phyloP scores from a whole-genome alignment of 805 yeast genomes.

The Spencermartinsiella europaea region DNA sequence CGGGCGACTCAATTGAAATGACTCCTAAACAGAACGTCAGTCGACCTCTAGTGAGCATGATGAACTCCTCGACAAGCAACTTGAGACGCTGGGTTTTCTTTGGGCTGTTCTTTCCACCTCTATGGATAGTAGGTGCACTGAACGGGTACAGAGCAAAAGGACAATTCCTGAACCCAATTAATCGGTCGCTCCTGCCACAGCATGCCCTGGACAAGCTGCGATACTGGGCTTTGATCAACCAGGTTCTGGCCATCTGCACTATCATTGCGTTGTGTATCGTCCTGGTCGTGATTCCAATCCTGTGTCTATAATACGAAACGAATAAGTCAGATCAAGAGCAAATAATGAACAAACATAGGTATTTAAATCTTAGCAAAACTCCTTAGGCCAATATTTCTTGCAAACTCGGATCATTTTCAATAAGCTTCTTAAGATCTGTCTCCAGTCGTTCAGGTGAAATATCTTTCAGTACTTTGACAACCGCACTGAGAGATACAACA shows the following conservation, averaged over 20 bases:
- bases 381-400: neutral
- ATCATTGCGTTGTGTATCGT: neutral
- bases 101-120: neutral
- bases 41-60: neutral
- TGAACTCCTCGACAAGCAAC: neutral
- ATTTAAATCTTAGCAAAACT: neutral
- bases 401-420: constrained; percentile 1
- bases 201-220: neutral
- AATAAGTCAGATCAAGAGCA: too few species aligned
- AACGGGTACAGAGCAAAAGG: neutral
- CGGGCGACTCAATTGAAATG: neutral
- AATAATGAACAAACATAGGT: too few species aligned
- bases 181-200: neutral
- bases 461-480: neutral
- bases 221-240: neutral
- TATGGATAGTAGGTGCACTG: neutral
- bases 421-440: neutral
- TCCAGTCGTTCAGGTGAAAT: neutral
- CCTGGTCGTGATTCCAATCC: neutral
- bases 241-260: neutral
- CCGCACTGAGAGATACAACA: neutral
- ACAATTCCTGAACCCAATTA: neutral
- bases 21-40: neutral
- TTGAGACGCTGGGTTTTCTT: neutral
- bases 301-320: too few species aligned